Evolutionary conservation across 2,329 filamentous ascomycete genomes (phyloP), one percentile per base, ranked within the genome.

Genomic region (Fusarium foetens): DNA sequence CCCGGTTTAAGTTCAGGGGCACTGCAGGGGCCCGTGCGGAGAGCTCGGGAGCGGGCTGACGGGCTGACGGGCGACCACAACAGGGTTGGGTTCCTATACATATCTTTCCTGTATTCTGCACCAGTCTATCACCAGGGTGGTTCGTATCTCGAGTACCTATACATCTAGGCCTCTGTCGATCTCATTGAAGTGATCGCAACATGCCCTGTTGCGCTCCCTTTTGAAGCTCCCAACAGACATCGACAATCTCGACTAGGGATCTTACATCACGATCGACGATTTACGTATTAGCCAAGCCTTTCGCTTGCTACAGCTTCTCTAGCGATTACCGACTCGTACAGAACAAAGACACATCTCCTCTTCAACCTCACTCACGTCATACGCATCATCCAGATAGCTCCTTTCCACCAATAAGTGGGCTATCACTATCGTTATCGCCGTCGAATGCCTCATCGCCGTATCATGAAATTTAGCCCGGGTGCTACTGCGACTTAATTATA

Each of bases 261-360:
- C 49, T 39, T 66, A 72, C 73, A 75, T 76, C 74, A 74, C 70
- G 70, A 75, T 75, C 74, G 68, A 73, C 71, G 62, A 64, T 53
- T 53, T 52, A 61, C 63, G 51, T 59, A 71, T 71, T 73, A 68
- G 71, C 71, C 71, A 71, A 68, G 71, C 58, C 35, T 35, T 45
- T 60, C 48, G 49, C 62, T 68, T 43, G 53, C 70, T 71, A 58
- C 61, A 48, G 33, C 17, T 58, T 53, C 35, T 53, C 53, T 36
- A 51, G 52, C 68, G 46, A 71, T 51, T 39, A 64, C 43, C 58
- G 51, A 66, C 63, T 41, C 23, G 25, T 33, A 36, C 51, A 58
- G 55, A 27, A 63, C 58, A 48, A 29, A 58, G 36, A 53, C 51
- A 63, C 45, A 46, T 42, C 36, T 60, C 57, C 39, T 63, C 48